Percentiles rank a stretch among this genome's conserved stretches.
Conservation (phyloP, 257 asterid species). For the Echites panduratus region DNA sequence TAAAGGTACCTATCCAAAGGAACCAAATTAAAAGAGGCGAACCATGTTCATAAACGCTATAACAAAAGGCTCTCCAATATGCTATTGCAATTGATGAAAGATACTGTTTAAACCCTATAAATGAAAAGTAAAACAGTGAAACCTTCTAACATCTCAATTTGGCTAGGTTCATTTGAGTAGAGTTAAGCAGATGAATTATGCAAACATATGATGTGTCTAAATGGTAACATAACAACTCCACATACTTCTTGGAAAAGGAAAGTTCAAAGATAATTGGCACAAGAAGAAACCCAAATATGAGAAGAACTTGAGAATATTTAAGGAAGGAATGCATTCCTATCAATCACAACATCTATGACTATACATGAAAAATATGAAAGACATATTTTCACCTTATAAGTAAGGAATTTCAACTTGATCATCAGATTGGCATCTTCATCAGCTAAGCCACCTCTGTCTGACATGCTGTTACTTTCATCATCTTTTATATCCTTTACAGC, state of each 20-base stretch:
- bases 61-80: neutral
- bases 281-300: constrained; percentile 2
- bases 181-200: neutral
- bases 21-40: too few species aligned
- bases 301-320: neutral
- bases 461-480: constrained; percentile 28
- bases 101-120: neutral
- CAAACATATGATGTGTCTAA: neutral
- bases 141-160: neutral
- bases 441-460: constrained; percentile 53
- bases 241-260: neutral
- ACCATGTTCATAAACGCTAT: neutral
- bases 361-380: neutral
- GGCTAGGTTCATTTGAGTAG: neutral
- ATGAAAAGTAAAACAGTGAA: neutral
- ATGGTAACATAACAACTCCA: neutral
- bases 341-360: neutral
- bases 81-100: neutral
- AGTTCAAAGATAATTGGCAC: neutral
- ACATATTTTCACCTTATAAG: constrained; percentile 61
- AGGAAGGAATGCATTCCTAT: neutral
- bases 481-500: constrained; percentile 27
- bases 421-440: constrained; percentile 98
- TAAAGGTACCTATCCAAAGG: neutral
- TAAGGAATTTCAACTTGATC: constrained; percentile 93